A percentile compares a stretch with the other conserved stretches of the same genome.
These are phyloP conservation scores for Pisolithus sp. DNA, from an alignment of 768 basidiomycete genomes.

Conservation along the genomic window DNA sequence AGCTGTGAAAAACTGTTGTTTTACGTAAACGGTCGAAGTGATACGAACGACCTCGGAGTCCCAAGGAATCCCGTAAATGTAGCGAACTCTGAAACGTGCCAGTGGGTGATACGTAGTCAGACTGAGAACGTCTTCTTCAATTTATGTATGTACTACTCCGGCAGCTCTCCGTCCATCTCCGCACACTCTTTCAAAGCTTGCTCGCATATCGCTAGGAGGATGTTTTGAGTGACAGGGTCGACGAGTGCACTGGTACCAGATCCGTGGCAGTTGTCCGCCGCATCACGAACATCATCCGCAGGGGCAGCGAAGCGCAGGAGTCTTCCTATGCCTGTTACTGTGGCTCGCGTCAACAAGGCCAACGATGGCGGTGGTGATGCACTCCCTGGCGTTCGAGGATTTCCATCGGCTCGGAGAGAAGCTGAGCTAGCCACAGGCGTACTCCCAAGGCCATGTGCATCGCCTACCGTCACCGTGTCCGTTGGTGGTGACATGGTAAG, in stretches of 20 bases:
- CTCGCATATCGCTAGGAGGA: conserved; percentile 25
- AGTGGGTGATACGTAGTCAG: no score
- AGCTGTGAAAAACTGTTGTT: no score
- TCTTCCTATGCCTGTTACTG: conserved; percentile 20
- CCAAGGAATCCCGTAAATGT: no score
- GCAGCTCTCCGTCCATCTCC: neutral
- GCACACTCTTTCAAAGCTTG: conserved; percentile 9
- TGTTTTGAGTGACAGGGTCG: conserved; percentile 20
- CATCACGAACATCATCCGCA: neutral
- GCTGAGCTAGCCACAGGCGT: neutral
- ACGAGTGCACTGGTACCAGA: neutral
- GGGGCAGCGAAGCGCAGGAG: conserved; percentile 10
- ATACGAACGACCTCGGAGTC: no score
- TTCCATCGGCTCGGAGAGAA: neutral
- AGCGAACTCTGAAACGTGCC: no score
- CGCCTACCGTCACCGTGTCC: neutral
- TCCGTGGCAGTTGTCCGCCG: neutral
- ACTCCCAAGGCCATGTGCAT: neutral
- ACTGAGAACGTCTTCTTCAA: no score
- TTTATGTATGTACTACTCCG: neutral
- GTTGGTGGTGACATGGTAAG: conserved; percentile 1
- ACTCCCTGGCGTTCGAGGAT: neutral
- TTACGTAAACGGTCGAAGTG: no score
- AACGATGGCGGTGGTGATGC: neutral
- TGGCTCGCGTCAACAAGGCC: conserved; percentile 7